Evolutionary conservation across 1,284 basidiomycete genomes (phyloP).

Genomic region (Trametes pubescens): DNA sequence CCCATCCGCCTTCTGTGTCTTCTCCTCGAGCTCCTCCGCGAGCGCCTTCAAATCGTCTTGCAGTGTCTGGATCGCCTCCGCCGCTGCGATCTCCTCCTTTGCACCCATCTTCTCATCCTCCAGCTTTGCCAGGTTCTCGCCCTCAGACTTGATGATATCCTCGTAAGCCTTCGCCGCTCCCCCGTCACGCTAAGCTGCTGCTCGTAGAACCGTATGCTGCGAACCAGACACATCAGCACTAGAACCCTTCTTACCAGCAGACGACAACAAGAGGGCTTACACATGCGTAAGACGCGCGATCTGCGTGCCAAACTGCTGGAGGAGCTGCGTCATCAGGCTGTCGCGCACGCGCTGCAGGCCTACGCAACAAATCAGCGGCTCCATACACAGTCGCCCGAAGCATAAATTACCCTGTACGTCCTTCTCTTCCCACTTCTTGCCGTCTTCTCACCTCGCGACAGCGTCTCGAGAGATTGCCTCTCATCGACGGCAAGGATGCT

Average conservation of each 20-base stretch:
- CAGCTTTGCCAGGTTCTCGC: slow-evolving; percentile 63
- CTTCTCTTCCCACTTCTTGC: slow-evolving; percentile 93
- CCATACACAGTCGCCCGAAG: too few species aligned
- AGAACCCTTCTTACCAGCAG: too few species aligned
- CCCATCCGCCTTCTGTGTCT: slow-evolving; percentile 76
- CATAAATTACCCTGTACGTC: slow-evolving; percentile 78
- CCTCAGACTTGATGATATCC: slow-evolving; percentile 62
- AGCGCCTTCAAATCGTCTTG: slow-evolving; percentile 68
- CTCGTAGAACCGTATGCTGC: slow-evolving; percentile 80
- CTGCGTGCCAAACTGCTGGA: slow-evolving; percentile 88
- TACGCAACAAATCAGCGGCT: slow-evolving; percentile 44
- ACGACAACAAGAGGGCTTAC: slow-evolving; percentile 54
- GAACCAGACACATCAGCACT: not conserved
- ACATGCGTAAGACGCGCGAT: slow-evolving; percentile 89
- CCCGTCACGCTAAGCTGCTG: slow-evolving; percentile 73
- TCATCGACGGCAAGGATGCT: slow-evolving; percentile 86
- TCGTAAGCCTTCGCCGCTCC: slow-evolving; percentile 66
- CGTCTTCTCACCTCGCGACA: slow-evolving; percentile 87
- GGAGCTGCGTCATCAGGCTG: slow-evolving; percentile 79
- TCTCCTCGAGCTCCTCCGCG: slow-evolving; percentile 74
- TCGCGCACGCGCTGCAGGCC: slow-evolving; percentile 82
- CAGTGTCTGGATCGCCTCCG: slow-evolving; percentile 65
- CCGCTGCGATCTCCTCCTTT: slow-evolving; percentile 72
- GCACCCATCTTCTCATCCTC: slow-evolving; percentile 65
- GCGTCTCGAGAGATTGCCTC: slow-evolving; percentile 84